Conservation (phyloP, 2,329 filamentous ascomycete species). For the Emmonsiellopsis sp. region DNA sequence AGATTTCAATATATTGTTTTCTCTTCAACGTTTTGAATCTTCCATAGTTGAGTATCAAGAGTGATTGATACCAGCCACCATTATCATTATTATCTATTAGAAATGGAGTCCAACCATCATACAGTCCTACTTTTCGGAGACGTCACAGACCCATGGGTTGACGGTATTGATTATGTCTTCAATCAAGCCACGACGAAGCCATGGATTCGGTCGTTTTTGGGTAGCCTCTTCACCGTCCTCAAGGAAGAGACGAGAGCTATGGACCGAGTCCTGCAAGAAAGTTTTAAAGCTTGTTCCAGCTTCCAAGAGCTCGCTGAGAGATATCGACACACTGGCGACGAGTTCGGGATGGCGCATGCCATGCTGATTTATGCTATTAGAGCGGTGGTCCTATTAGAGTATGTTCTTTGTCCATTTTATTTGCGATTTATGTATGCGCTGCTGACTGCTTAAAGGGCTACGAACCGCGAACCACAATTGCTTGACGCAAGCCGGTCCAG, state of each 20-base stretch:
- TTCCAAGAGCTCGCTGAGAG: conserved; percentile 11
- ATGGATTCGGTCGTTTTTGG: conserved; percentile 11
- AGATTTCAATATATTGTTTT: no score
- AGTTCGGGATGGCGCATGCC: conserved; percentile 7
- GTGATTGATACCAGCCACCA: no score
- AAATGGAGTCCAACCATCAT: neutral
- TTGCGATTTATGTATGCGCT: neutral
- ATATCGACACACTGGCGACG: conserved; percentile 6
- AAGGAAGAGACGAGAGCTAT: conserved; percentile 7
- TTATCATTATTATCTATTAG: no score
- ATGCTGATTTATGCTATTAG: conserved; percentile 7
- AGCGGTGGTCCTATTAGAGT: conserved; percentile 7
- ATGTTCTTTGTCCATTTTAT: neutral
- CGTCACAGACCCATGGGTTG: conserved; percentile 10
- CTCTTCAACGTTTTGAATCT: no score
- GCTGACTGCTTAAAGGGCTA: conserved; percentile 7
- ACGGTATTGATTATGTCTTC: conserved; percentile 11
- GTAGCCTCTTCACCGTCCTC: conserved; percentile 5
- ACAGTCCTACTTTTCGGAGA: conserved; percentile 13
- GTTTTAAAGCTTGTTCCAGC: conserved; percentile 8
- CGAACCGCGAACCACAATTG: conserved; percentile 5
- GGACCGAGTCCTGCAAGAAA: conserved; percentile 9
- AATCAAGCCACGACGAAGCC: conserved; percentile 9
- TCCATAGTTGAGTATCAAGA: no score
- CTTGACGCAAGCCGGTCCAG: neutral